phyloP scores from a whole-genome alignment of 768 basidiomycete species.

The Asterophora parasitica region DNA sequence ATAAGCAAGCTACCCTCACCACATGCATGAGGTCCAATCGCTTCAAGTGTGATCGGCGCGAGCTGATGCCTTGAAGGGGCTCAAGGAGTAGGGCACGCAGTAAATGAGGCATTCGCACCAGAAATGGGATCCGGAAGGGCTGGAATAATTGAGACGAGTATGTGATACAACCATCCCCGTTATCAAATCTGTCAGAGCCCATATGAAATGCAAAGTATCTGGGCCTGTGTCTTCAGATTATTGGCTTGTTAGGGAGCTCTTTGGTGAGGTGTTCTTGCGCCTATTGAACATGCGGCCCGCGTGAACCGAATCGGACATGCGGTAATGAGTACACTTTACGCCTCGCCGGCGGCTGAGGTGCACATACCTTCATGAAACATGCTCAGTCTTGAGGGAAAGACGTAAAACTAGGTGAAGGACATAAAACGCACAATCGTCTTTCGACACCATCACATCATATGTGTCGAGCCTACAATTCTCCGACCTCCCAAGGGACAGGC shows the following conservation, averaged over 20 bases:
- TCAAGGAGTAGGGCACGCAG: conserved; percentile 11
- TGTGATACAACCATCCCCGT: neutral
- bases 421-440: conserved; percentile 14
- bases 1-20: conserved; percentile 21
- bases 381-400: conserved; percentile 9
- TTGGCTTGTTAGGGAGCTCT: neutral
- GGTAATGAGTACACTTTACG: conserved; percentile 3
- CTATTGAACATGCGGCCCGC: conserved; percentile 2
- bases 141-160: neutral
- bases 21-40: conserved; percentile 16
- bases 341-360: neutral
- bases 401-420: conserved; percentile 8
- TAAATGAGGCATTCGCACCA: conserved; percentile 10
- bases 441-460: neutral
- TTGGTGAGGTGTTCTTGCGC: conserved; percentile 3
- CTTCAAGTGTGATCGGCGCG: conserved; percentile 27
- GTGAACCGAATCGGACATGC: conserved; percentile 6
- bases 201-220: conserved; percentile 11
- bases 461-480: conserved; percentile 50
- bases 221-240: neutral
- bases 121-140: conserved; percentile 1
- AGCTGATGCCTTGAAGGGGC: conserved; percentile 20
- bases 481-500: conserved; percentile 77
- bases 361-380: conserved; percentile 10
- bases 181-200: conserved; percentile 4